phyloP scores from a whole-genome alignment of 306 rosid species.

The Lathyrus aphaca region DNA sequence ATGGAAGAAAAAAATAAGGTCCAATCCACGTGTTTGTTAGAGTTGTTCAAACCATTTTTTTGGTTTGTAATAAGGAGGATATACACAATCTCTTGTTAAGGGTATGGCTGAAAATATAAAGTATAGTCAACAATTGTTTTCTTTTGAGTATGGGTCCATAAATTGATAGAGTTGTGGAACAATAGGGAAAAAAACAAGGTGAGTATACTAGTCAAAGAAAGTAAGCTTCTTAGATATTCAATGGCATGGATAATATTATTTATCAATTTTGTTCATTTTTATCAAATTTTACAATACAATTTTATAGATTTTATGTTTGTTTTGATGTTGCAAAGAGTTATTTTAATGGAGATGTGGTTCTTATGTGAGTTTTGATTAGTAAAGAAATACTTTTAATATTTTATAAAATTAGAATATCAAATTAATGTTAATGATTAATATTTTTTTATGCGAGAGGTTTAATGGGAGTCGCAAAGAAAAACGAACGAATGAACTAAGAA shows the following conservation, averaged over 20 bases:
- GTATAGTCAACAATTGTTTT: neutral
- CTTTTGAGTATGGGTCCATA: slow-evolving; percentile 4
- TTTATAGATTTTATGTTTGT: too few species aligned
- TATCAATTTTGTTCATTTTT: neutral
- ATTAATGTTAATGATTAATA: too few species aligned
- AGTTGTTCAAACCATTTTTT: slow-evolving; percentile 48
- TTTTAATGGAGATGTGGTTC: too few species aligned
- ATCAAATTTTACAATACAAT: too few species aligned
- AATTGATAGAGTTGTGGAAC: neutral
- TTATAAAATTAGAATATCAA: too few species aligned
- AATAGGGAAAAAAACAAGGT: neutral
- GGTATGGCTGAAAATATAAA: neutral
- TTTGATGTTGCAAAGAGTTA: too few species aligned
- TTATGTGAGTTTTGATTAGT: too few species aligned
- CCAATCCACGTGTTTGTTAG: slow-evolving; percentile 62
- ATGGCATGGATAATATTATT: neutral
- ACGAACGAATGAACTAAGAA: too few species aligned
- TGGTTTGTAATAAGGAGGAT: neutral
- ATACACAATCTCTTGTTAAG: neutral
- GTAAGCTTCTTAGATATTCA: slow-evolving; percentile 49
- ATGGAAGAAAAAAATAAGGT: slow-evolving; percentile 14
- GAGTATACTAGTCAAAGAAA: slow-evolving; percentile 56
- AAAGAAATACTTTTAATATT: too few species aligned
- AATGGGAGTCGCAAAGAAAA: too few species aligned
- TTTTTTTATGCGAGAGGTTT: too few species aligned